Percentiles rank a stretch among this genome's conserved stretches.
Conservation (phyloP, 352 stramenopile species). For the Pythium angustatum region DNA sequence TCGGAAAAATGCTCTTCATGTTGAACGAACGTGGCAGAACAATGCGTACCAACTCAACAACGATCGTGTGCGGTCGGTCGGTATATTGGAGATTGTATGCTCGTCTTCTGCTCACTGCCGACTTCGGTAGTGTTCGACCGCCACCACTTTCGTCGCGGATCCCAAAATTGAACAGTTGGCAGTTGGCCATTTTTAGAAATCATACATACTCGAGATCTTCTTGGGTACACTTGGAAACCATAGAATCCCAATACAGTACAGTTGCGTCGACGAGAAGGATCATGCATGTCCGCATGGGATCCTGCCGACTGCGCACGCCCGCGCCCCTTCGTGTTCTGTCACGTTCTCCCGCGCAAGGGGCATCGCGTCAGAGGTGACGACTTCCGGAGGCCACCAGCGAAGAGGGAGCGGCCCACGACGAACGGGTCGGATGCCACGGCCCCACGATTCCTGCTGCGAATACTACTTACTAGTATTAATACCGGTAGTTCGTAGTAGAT, state of each 20-base stretch:
- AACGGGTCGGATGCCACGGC: no score
- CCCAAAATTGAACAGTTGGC: neutral
- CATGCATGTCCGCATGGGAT: neutral
- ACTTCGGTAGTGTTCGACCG: constrained; percentile 20
- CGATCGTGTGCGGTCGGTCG: constrained; percentile 14
- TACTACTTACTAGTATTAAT: no score
- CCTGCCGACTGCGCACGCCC: neutral
- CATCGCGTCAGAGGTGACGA: no score
- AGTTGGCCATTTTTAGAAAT: neutral
- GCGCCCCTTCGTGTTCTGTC: constrained; percentile 1
- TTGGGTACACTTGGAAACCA: no score
- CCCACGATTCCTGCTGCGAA: no score
- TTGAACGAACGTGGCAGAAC: constrained; percentile 22
- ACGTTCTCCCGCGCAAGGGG: neutral
- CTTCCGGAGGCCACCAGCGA: no score
- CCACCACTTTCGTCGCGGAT: constrained; percentile 7
- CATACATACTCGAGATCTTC: no score
- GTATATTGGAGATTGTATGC: constrained; percentile 12
- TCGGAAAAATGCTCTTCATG: constrained; percentile 5
- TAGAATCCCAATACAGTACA: no score
- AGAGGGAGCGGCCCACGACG: no score
- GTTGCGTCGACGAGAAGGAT: no score
- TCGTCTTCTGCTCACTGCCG: constrained; percentile 2
- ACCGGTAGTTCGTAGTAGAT: no score
- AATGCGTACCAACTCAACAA: neutral